Conservation (phyloP, 2,329 filamentous ascomycete species). For the Chaetomium sp. region DNA sequence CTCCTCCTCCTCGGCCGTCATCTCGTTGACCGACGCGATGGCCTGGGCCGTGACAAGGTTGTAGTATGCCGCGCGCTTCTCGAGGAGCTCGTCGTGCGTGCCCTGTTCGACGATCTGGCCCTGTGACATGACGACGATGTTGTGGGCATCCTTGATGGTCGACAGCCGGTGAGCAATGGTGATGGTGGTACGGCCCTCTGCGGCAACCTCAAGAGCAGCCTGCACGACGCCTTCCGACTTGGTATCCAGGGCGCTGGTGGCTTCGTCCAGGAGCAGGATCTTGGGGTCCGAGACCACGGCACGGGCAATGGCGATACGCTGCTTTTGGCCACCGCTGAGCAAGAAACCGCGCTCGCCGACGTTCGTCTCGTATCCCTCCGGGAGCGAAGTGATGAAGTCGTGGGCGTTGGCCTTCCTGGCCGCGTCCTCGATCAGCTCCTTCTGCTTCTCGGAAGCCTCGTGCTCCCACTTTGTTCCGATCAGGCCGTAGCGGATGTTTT, state of each 20-base stretch:
- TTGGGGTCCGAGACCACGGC: slow-evolving; percentile 90
- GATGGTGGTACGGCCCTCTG: slow-evolving; percentile 87
- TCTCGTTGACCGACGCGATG: slow-evolving; percentile 64
- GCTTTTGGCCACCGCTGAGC: slow-evolving; percentile 92
- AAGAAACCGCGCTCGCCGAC: slow-evolving; percentile 95
- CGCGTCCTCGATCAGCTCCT: slow-evolving; percentile 73
- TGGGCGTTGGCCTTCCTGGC: slow-evolving; percentile 92
- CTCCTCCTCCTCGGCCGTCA: slow-evolving; percentile 54
- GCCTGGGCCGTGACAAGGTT: slow-evolving; percentile 87
- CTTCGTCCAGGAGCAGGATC: slow-evolving; percentile 90
- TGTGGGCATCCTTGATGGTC: slow-evolving; percentile 91
- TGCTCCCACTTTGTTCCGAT: slow-evolving; percentile 79
- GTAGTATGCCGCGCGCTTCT: slow-evolving; percentile 72
- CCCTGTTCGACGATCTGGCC: slow-evolving; percentile 93
- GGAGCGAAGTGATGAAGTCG: slow-evolving; percentile 80
- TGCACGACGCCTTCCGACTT: slow-evolving; percentile 95
- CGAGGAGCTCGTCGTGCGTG: slow-evolving; percentile 77
- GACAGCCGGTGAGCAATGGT: slow-evolving; percentile 94
- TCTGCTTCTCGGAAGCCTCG: slow-evolving; percentile 67
- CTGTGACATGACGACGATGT: slow-evolving; percentile 89
- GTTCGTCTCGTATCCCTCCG: slow-evolving; percentile 88
- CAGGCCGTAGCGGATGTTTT: slow-evolving; percentile 88
- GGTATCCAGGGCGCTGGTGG: slow-evolving; percentile 90
- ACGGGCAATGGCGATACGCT: slow-evolving; percentile 91
- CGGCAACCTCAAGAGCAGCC: slow-evolving; percentile 83